Base-by-base conservation (phyloP, 768 basidiomycete genomes). In the Kwoniella dejecticola region DNA sequence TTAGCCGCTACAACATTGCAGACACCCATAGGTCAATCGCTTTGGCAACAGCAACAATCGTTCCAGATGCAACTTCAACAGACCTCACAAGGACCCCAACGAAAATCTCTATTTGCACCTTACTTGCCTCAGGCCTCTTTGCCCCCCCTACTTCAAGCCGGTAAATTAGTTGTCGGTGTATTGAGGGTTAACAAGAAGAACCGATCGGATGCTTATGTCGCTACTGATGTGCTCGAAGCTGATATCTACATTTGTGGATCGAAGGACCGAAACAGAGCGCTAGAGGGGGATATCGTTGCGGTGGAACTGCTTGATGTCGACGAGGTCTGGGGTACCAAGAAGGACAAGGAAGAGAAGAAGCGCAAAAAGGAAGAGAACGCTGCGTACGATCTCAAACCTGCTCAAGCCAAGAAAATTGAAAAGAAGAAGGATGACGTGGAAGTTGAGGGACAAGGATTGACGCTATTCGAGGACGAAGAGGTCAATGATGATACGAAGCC, bases 371-470 rank as follows among this genome's bases (percentile, higher is more conserved):
- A 98, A 81, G 96, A 98, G 81, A 96, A 94, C 76, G 88, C 92
- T 27, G 91, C 93, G 0, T 97, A 93, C 78, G 95, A 98, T 73
- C 76, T 88, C 57, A 71, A 77, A 47, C 90, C 88, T 78, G 83
- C 86, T 5, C 66, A 69, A 23, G 68, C 74, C 48, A 88, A 87
- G 61, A 93, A 91, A 81, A 56, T 70, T 26, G 95, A 98, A 82
- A 99, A 99, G 87, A 98, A 98, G 85, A 97, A 97, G 82, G 96
- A 99, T 72, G 96, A 98, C 73, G 95, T 99, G 29, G 96, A 99
- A 79, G 96, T 99, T 27, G 96, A 99, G 81, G 96, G 96, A 2
- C 96, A 99, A 79, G 95, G 95, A 4, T 80, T 97, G 70, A 89
- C 91, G 84, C 81, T 99, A 55, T 96, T 98, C 64, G 95, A 97